phyloP scores from a whole-genome alignment of 805 yeast species.

The Kuraishia ogatae region DNA sequence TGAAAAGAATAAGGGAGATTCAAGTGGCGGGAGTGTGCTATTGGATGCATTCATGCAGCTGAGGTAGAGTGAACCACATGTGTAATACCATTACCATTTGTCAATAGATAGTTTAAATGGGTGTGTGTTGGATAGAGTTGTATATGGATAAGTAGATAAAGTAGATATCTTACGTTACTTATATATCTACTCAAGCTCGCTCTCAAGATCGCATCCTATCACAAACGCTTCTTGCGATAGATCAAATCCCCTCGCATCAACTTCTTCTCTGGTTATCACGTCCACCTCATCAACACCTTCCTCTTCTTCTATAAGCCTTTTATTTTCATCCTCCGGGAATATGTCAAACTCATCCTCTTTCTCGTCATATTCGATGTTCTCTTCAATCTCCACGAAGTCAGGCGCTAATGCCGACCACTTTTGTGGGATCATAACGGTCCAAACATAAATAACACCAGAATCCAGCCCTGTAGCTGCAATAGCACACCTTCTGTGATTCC shows the following conservation, averaged over 20 bases:
- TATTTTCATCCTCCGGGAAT: conserved; percentile 55
- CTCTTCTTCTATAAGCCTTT: conserved; percentile 49
- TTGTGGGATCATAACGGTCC: conserved; percentile 80
- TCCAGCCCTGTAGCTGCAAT: conserved; percentile 83
- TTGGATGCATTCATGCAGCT: conserved; percentile 71
- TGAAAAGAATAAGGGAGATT: conserved; percentile 59
- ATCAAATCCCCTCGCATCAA: conserved; percentile 68
- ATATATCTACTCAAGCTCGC: background rate
- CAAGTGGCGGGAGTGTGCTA: conserved; percentile 52
- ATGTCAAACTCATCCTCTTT: conserved; percentile 89
- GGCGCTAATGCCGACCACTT: conserved; percentile 97
- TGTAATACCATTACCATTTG: no score
- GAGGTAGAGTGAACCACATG: conserved; percentile 34
- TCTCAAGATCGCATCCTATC: conserved; percentile 38
- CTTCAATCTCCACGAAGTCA: conserved; percentile 91
- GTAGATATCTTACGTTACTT: no score
- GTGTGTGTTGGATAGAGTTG: no score
- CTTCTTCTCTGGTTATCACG: conserved; percentile 50
- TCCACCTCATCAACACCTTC: conserved; percentile 60
- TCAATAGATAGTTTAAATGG: no score
- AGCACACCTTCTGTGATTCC: conserved; percentile 71
- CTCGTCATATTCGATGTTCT: conserved; percentile 81
- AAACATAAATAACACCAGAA: conserved; percentile 69
- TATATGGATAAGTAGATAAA: no score
- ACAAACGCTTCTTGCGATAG: conserved; percentile 41